phyloP scores from a whole-genome alignment of 2,329 filamentous ascomycete genomes.

The Arthrobotrys pseudoclavata region DNA sequence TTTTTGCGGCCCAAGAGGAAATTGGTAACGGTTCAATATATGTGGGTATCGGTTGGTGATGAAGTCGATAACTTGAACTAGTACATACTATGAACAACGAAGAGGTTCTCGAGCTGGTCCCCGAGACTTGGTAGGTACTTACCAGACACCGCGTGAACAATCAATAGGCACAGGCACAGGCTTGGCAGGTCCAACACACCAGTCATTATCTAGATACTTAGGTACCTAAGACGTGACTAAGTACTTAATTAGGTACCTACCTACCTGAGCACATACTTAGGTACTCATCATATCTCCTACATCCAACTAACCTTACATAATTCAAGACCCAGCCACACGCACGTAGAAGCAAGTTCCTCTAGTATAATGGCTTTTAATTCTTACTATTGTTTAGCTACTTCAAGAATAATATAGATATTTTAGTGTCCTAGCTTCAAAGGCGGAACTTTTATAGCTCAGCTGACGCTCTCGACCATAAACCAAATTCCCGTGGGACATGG shows the following conservation, averaged over 20 bases:
- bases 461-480: not conserved
- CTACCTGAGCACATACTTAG: too few relatives aligned
- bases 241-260: too few relatives aligned
- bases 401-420: not conserved
- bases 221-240: too few relatives aligned
- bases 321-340: not conserved
- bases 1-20: not conserved
- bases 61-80: not conserved
- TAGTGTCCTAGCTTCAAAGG: not conserved
- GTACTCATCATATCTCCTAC: too few relatives aligned
- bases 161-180: not conserved
- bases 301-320: too few relatives aligned
- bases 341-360: too few relatives aligned
- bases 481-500: not conserved
- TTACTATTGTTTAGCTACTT: not conserved
- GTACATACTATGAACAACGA: not conserved
- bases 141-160: constrained; percentile 9
- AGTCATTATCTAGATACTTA: too few relatives aligned
- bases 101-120: not conserved
- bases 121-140: not conserved
- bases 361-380: not conserved
- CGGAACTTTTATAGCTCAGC: not conserved
- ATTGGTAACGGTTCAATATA: not conserved
- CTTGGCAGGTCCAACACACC: constrained; percentile 17
- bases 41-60: not conserved